Evolutionary conservation across 495 filamentous ascomycete species (phyloP).

Genomic region (Rhizodiscina lignyota): DNA sequence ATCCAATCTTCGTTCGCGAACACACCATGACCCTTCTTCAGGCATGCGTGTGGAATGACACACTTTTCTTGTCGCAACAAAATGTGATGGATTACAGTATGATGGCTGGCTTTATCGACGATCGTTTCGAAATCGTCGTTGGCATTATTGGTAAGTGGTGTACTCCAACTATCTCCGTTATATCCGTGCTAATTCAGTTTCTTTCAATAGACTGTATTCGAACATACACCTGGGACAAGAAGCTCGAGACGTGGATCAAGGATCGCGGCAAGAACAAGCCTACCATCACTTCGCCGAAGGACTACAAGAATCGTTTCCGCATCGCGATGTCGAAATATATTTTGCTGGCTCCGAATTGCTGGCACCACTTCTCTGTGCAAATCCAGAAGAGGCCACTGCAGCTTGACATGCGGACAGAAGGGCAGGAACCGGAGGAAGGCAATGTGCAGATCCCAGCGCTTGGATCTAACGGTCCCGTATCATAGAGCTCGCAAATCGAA

Average conservation of each 20-base stretch:
- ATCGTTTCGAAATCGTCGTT: constrained; percentile 74
- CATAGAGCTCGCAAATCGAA: too few relatives aligned
- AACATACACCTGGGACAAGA: constrained; percentile 99
- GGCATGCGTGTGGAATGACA: constrained; percentile 85
- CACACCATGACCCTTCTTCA: constrained; percentile 81
- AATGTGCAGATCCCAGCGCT: background rate
- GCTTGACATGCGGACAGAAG: background rate
- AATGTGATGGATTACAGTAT: constrained; percentile 99
- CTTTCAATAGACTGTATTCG: constrained; percentile 61
- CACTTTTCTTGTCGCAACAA: constrained; percentile 75
- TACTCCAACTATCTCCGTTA: too few relatives aligned
- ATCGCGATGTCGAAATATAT: constrained; percentile 95
- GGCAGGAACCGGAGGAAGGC: background rate
- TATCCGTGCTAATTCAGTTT: constrained; percentile 4
- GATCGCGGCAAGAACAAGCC: constrained; percentile 82
- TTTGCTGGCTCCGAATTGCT: constrained; percentile 55
- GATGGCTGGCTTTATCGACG: constrained; percentile 95
- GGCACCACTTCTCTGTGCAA: constrained; percentile 49
- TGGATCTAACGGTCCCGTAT: too few relatives aligned
- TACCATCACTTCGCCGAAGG: constrained; percentile 91
- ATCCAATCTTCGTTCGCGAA: constrained; percentile 82
- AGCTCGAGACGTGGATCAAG: constrained; percentile 97
- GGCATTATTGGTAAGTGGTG: constrained; percentile 55
- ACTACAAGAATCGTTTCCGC: constrained; percentile 90
- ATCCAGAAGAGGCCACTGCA: constrained; percentile 22